These are phyloP conservation scores for Detonula confervacea DNA, from an alignment of 352 stramenopile species.

Conservation along the genomic window DNA sequence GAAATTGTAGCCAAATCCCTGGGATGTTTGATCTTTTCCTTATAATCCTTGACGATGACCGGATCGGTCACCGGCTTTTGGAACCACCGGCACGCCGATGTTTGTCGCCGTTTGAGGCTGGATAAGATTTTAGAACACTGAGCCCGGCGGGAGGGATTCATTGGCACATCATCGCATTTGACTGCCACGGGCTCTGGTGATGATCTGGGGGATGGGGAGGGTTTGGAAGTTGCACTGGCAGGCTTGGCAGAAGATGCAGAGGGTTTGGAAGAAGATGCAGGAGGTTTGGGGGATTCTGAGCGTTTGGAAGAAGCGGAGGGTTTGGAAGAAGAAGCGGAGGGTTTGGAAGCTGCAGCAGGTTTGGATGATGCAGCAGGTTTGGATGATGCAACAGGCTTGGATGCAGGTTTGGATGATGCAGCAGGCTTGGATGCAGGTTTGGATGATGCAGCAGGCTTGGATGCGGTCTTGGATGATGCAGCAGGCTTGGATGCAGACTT, in stretches of 20 bases:
- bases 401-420: background rate
- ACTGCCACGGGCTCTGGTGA: no score
- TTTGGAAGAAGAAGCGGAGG: no score
- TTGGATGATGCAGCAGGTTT: no score
- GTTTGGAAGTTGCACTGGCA: no score
- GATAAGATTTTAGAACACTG: constrained; percentile 76
- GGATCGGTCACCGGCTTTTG: constrained; percentile 76
- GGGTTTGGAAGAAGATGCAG: no score
- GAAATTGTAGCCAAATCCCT: constrained; percentile 79
- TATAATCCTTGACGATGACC: constrained; percentile 78
- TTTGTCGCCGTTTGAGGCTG: constrained; percentile 64
- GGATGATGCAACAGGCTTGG: background rate
- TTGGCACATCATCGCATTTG: constrained; percentile 38
- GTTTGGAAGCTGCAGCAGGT: no score
- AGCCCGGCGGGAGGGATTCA: constrained; percentile 55
- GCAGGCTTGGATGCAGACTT: background rate
- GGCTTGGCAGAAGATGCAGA: no score
- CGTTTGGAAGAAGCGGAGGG: no score
- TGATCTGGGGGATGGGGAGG: no score
- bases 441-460: background rate
- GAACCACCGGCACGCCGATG: constrained; percentile 63
- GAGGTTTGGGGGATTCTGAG: no score
- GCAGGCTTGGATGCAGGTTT: background rate
- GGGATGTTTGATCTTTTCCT: constrained; percentile 75
- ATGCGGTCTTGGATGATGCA: constrained; percentile 7